Conservation (phyloP, 257 asterid genomes). For the Cinchona pubescens region DNA sequence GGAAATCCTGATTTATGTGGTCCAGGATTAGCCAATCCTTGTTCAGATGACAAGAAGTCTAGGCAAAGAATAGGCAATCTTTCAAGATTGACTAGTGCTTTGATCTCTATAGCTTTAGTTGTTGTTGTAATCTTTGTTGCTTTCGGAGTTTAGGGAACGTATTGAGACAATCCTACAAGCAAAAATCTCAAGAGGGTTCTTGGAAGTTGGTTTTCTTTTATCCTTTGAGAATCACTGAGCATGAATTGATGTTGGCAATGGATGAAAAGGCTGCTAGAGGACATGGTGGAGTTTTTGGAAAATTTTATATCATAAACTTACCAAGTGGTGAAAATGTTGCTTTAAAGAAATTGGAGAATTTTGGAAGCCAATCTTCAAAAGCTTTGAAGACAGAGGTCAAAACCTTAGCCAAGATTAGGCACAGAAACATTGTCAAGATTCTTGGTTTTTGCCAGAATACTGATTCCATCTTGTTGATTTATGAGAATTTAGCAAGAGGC, state of each 20-base stretch:
- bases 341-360: conserved; percentile 55
- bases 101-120: conserved; percentile 46
- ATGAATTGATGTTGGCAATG: conserved; percentile 61
- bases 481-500: conserved; percentile 66
- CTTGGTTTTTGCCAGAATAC: conserved; percentile 70
- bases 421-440: conserved; percentile 63
- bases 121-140: conserved; percentile 38
- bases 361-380: conserved; percentile 50
- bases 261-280: conserved; percentile 60
- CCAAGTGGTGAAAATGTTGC: conserved; percentile 73
- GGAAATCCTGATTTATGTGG: conserved; percentile 83
- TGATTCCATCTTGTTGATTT: conserved; percentile 59
- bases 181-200: conserved; percentile 26
- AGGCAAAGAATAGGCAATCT: conserved; percentile 27
- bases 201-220: conserved; percentile 81
- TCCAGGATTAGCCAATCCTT: conserved; percentile 57
- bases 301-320: conserved; percentile 57
- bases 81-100: conserved; percentile 44
- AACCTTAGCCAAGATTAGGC: conserved; percentile 75
- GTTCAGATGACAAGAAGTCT: conserved; percentile 31
- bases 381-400: conserved; percentile 61
- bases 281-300: conserved; percentile 55
- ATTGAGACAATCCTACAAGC: conserved; percentile 31
- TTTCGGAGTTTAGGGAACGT: conserved; percentile 46
- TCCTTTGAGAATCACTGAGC: conserved; percentile 74